Percentiles rank a stretch among this genome's conserved stretches.
Evolutionary conservation across 257 asterid genomes (phyloP).

Genomic region (Rehmannia glutinosa): DNA sequence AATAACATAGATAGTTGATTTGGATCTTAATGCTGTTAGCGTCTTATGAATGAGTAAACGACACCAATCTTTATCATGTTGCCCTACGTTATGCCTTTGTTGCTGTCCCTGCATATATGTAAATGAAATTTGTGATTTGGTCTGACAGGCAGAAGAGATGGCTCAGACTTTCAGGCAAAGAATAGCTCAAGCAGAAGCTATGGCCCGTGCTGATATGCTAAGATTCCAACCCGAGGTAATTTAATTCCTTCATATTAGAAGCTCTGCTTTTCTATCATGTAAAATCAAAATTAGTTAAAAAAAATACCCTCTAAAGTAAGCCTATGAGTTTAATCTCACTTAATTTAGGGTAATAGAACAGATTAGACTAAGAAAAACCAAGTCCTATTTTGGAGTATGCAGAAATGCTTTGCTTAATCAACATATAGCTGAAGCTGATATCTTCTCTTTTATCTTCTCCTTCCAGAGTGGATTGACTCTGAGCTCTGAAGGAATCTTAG

Average conservation of each 20-base stretch:
- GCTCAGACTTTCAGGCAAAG: conserved; percentile 99
- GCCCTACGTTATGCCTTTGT: neutral
- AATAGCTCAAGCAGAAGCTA: conserved; percentile 99
- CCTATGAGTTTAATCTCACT: neutral
- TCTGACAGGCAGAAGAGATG: conserved; percentile 94
- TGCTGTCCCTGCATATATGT: too few species aligned
- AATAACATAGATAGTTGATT: neutral
- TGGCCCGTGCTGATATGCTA: conserved; percentile 99
- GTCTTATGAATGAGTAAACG: too few species aligned
- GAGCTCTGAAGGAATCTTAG: conserved; percentile 85
- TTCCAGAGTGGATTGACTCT: conserved; percentile 90
- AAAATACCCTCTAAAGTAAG: too few species aligned
- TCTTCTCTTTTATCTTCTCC: neutral
- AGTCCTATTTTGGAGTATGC: too few species aligned
- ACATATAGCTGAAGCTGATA: too few species aligned
- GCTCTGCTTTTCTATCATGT: neutral
- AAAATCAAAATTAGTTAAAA: neutral
- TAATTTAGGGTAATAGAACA: neutral
- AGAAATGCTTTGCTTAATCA: neutral
- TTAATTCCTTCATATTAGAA: conserved; percentile 11
- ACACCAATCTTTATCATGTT: too few species aligned
- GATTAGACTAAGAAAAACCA: too few species aligned
- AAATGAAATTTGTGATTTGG: conserved; percentile 10
- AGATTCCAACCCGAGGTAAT: conserved; percentile 96
- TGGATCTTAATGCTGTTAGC: neutral